Evolutionary conservation across 164 flowering plant species (phyloP).

Genomic region (Sextonia rubra): DNA sequence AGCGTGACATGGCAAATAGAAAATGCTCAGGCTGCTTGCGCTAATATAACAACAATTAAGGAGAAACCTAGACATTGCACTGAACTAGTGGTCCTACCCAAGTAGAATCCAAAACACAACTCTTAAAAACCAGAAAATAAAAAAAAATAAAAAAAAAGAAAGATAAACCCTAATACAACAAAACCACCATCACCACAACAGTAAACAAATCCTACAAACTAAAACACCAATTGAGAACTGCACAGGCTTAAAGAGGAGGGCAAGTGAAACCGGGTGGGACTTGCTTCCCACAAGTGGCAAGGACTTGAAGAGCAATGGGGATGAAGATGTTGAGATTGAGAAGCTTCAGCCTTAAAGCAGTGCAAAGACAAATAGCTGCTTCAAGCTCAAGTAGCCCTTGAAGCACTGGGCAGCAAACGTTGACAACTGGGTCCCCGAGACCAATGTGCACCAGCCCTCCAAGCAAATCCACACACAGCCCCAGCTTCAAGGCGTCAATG

Average conservation of each 20-base stretch:
- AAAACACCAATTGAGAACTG: no score
- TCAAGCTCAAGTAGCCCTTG: constrained; percentile 82
- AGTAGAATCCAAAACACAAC: no score
- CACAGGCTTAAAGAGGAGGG: constrained; percentile 34
- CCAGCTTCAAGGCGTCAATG: constrained; percentile 69
- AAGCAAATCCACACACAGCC: constrained; percentile 73
- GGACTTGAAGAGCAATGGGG: constrained; percentile 68
- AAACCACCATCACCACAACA: no score
- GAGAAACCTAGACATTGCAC: no score
- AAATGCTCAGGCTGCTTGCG: no score
- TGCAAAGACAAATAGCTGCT: constrained; percentile 87
- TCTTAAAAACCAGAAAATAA: no score
- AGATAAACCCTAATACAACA: no score
- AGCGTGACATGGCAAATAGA: no score
- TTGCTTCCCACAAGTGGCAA: constrained; percentile 60
- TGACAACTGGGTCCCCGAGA: constrained; percentile 65
- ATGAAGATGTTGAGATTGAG: constrained; percentile 75
- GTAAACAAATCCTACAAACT: no score
- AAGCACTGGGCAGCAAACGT: constrained; percentile 77
- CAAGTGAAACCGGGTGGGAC: constrained; percentile 80
- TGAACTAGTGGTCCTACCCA: no score
- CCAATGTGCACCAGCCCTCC: constrained; percentile 85
- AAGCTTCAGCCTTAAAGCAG: constrained; percentile 63
- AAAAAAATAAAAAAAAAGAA: no score
- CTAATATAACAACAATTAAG: no score